Base-by-base conservation (phyloP, 164 flowering plant species). In the Litsea cubeba region DNA sequence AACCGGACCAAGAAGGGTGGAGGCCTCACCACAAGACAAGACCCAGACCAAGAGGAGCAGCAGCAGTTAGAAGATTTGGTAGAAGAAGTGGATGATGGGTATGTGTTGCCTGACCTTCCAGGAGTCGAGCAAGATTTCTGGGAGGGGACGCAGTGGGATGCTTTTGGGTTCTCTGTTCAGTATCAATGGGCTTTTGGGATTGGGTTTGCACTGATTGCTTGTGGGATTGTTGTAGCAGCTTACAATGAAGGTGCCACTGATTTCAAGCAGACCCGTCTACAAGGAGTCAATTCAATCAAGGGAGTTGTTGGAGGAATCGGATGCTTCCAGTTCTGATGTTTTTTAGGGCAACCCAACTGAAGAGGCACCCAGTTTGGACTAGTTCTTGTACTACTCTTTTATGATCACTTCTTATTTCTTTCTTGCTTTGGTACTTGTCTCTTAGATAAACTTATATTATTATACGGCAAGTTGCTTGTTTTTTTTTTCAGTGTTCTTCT, bases 231-330 rank as follows among this genome's bases (percentile, higher is more conserved):
- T 62, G 98, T 88, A 72, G 82, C 84, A 20, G 93, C 93, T 3
- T 95, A 95, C 82, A 93, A 93, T 74, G 92, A 91, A 76, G 99
- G 99, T 28, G 98, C 99, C 12, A 85, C 99, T 24, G 98, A 95
- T 79, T 95, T 95, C 74, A 95, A 88, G 82, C 80, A 86, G 70
- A 95, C 99, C 50, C 92, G 94, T 81, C 8, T 95, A 86, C 85
- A 84, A 93, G 80, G 98, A 95, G 72, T 85, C 99, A 32, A 74
- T 89, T 32, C 90, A 90, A 77, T 87, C 97, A 11, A 81, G 79
- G 46, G 94, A 91, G 24, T n/a, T 93, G 72, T 75, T 92, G 40
- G 95, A 92, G 75, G 93, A 83, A 82, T 94, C 94, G 12, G 97
- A 90, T 12, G 83, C 83, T 40, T 88, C 98, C 12, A 84, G 75